Conservation (phyloP, 208 protist genomes). For the Trypanosoma caninum region DNA sequence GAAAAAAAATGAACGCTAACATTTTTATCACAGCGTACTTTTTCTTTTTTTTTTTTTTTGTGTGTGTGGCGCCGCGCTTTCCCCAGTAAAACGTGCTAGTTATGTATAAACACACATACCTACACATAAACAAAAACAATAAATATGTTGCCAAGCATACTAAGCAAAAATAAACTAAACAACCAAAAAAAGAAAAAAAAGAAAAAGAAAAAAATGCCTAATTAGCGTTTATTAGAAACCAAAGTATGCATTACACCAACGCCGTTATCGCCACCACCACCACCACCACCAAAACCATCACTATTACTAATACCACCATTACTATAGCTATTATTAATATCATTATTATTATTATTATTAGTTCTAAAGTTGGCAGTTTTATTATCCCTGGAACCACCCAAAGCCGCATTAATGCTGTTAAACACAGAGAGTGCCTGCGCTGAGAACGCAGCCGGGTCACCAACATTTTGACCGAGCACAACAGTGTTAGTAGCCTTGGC, state of each 20-base stretch:
- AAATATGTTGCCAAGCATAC: no score
- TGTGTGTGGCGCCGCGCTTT: no score
- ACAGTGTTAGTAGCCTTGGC: slow-evolving; percentile 93
- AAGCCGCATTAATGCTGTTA: slow-evolving; percentile 42
- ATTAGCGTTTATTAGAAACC: no score
- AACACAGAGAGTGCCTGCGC: slow-evolving; percentile 91
- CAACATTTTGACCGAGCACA: slow-evolving; percentile 88
- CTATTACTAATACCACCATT: background rate
- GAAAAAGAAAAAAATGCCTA: no score
- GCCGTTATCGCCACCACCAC: background rate
- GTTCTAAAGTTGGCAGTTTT: background rate
- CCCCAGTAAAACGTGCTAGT: no score
- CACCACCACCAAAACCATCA: background rate
- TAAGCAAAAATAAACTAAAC: no score
- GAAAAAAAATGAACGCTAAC: no score
- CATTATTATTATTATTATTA: background rate
- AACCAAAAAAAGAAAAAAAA: no score
- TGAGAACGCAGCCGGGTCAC: slow-evolving; percentile 86
- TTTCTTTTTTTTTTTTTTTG: no score
- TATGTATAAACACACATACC: no score
- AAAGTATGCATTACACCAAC: background rate
- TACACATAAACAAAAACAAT: slow-evolving; percentile 3
- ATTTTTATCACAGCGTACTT: no score
- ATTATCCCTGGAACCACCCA: background rate
- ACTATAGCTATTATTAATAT: no score